Percentiles rank a stretch among this genome's conserved stretches.
Conservation (phyloP, 1,284 basidiomycete genomes). For the Cryptococcus sp. region DNA sequence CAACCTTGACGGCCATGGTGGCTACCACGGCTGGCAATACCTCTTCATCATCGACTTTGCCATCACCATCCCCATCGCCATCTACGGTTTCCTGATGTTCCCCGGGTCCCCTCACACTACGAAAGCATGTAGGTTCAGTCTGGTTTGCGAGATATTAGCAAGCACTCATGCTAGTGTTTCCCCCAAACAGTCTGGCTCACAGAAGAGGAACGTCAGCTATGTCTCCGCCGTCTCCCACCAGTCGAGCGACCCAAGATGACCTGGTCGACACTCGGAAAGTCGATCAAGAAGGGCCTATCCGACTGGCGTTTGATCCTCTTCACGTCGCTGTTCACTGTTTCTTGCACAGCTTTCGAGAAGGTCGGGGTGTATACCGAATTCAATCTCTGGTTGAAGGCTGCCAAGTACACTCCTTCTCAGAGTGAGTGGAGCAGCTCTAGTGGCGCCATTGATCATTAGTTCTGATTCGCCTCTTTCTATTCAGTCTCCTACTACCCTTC, state of each 20-base stretch:
- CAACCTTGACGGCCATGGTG: constrained; percentile 24
- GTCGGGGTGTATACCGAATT: constrained; percentile 33
- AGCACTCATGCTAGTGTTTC: too few relatives aligned
- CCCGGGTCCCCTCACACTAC: constrained; percentile 35
- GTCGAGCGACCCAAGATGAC: constrained; percentile 28
- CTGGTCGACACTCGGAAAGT: constrained; percentile 14
- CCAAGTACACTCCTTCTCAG: constrained; percentile 2
- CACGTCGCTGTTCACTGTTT: constrained; percentile 29
- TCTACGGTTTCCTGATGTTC: constrained; percentile 42
- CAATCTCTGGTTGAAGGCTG: constrained; percentile 28
- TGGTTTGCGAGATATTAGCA: not conserved
- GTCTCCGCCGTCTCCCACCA: constrained; percentile 20
- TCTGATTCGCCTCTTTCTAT: not conserved
- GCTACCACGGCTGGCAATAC: constrained; percentile 33
- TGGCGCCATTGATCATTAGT: too few relatives aligned
- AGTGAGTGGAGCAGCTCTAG: not conserved
- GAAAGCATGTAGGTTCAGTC: constrained; percentile 18
- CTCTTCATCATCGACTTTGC: constrained; percentile 36
- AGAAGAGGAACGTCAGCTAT: constrained; percentile 28
- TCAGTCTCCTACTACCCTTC: constrained; percentile 34
- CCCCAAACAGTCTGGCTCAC: constrained; percentile 23
- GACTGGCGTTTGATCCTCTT: constrained; percentile 35
- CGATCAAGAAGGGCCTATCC: constrained; percentile 14
- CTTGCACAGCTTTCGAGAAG: constrained; percentile 27
- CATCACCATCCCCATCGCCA: constrained; percentile 33